Base-by-base conservation (phyloP, 2,329 filamentous ascomycete species). In the Fusarium equiseti region DNA sequence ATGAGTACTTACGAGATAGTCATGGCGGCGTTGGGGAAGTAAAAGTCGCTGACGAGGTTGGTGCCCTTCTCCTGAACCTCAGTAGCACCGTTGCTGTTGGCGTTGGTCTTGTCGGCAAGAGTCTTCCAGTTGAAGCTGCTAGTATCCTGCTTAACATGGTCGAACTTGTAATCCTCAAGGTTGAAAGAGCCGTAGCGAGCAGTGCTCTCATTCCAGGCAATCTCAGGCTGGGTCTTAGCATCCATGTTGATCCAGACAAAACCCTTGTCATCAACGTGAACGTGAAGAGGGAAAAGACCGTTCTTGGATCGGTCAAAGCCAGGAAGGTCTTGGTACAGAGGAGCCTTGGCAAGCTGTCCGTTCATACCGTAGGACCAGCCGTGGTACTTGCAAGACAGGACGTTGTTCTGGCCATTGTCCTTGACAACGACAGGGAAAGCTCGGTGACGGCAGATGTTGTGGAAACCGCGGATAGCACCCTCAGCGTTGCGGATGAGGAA, bases 211-310 rank as follows among this genome's bases (percentile, higher is more conserved):
- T 80, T 77, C 87, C 86, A 89, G 1, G 83, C 83, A 1, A 79
- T 75, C 59, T 86, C 83, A 0, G 81, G 86, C 64, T 77, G 79
- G 44, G 79, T 79, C 16, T 71, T 73, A 11, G 81, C 77, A 27
- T 89, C 86, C 56, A 90, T 77, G 68, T 89, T 90, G 49, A 88
- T 81, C 85, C 86, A 89, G 59, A 89, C 79, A 73, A 89, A 89
- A 18, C 86, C 86, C 31, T 83, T 83, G 22, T 67, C 70, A 71
- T 89, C 86, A n/a, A 88, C 73, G 50, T 86, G 83, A 5, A 86
- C 79, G 61, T 88, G 86, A 45, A 88, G 83, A 4, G 82, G 83
- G 70, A 89, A 85, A 0, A 90, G 80, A 3, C 84, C 82, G 66
- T 90, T 89, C 73, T 85, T 79, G 13, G 80, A 79, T 74, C 84